Percentiles rank a stretch among this genome's conserved stretches.
These are phyloP conservation scores for Gremmenia infestans DNA, from an alignment of 2,329 filamentous ascomycete genomes.

Conservation along the genomic window DNA sequence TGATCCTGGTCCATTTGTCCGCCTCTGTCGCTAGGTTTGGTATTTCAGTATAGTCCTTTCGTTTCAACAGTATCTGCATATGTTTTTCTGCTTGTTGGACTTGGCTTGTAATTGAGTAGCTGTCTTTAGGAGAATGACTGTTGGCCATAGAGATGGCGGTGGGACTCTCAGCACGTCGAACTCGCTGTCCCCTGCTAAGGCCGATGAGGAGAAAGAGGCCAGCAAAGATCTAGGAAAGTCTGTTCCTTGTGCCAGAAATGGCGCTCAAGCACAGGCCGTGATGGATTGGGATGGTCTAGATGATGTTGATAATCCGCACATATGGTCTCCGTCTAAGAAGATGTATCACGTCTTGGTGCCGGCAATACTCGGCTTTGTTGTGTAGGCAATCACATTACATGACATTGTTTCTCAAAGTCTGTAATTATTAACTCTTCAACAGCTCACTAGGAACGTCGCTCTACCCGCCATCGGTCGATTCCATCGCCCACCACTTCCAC, in stretches of 20 bases:
- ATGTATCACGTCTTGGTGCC: background rate
- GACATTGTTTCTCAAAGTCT: background rate
- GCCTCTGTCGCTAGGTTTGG: too few relatives aligned
- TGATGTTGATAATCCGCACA: constrained; percentile 9
- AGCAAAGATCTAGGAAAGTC: too few relatives aligned
- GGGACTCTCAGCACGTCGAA: too few relatives aligned
- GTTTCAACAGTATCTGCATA: too few relatives aligned
- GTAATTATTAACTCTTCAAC: background rate
- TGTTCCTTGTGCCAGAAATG: background rate
- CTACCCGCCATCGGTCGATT: background rate
- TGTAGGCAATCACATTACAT: constrained; percentile 2
- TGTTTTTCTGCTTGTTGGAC: too few relatives aligned
- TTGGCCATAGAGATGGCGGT: too few relatives aligned
- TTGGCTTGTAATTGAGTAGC: too few relatives aligned
- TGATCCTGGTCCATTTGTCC: too few relatives aligned
- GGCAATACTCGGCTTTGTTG: background rate
- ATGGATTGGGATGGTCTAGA: constrained; percentile 9
- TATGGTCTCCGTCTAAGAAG: constrained; percentile 1
- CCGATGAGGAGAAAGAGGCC: too few relatives aligned
- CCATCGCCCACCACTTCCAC: background rate
- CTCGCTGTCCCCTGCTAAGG: too few relatives aligned
- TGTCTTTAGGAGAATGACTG: too few relatives aligned
- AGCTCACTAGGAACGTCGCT: constrained; percentile 28
- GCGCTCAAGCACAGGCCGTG: background rate
- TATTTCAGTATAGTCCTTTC: too few relatives aligned